Base-by-base conservation (phyloP, 352 stramenopile genomes). In the Peronospora tabacina region DNA sequence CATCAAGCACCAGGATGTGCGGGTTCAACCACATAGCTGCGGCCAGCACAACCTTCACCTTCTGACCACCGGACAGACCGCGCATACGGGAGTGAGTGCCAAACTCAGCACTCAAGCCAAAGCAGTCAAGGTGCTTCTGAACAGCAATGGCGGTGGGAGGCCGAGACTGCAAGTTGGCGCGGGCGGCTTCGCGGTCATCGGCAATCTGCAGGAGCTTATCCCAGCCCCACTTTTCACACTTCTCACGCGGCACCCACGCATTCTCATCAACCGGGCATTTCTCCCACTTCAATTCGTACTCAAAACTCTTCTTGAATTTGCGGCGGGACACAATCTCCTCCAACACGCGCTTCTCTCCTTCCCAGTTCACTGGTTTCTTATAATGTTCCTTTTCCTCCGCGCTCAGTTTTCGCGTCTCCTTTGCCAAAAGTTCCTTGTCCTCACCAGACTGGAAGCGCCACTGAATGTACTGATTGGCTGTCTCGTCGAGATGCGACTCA, bases 41-140 rank as follows among this genome's bases (percentile, higher is more conserved):
- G 44, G 74, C 95, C 33, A 99, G 72, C 51, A 98, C 95, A 38
- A 99, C 94, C 88, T 98, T 98, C 30, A 98, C 94, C 84, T 98
- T 99, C 76, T 99, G 95, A 62, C 96, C 96, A 70, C 95, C 96
- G 41, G 91, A 98, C 29, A 99, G 77, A 73, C 94, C 95, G 62
- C 90, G 91, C 85, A 99, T 98, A 62, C 94, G 93, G 60, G 95
- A 98, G 84, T 99, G 95, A 5, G 95, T 98, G 66, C 87, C 95
- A 63, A 98, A 98, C 70, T 98, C 92, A 41, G 95, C 87, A 22
- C 88, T 91, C 26, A 98, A 72, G 24, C 92, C 91, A 72, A 98
- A 98, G 70, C 96, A 92, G 75, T 98, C 88, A 19, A 98, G 70
- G 77, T 98, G 95, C 74, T 93, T 97, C 73, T 98, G 93, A 55